Base-by-base conservation (phyloP, 1,284 basidiomycete species). In the Apiotrichum montevideense region DNA sequence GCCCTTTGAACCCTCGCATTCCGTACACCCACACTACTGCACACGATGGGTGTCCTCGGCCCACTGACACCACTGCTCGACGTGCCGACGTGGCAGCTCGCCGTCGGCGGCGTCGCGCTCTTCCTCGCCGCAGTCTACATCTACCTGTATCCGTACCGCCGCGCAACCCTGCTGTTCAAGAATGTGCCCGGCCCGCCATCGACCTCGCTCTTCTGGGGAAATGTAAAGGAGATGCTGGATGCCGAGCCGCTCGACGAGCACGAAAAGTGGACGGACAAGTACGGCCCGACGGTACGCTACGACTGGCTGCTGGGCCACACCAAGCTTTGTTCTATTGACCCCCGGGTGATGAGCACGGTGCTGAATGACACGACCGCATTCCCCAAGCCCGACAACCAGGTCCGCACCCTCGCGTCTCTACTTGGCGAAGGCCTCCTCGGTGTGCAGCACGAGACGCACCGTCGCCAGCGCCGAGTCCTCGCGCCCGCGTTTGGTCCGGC, bases 301-400 rank as follows among this genome's bases (percentile, higher is more conserved):
- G 41, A 43, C 3, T 40, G 61, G 10, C 42, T 66, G 21, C 32
- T 56, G 7, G 60, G 67, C 21, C 44, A 53, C 9, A 62, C 58
- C 14, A 75, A 84, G 14, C 76, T 87, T 50, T 76, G 84, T 71
- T 82, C 83, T n/a, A 80, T 79, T 43, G 85, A 87, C 70, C 81
- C 82, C 0, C 72, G 78, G 34, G 84, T 85, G 0, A 71, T 87
- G 29, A 78, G 80, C 4, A 80, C 86, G 58, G 82, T 88, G 52
- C 79, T 87, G 50, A 77, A 77, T n/a, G 79, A 81, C 56, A 79
- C 82, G 2, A 84, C 87, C 65, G 78, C 81, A 37, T 87, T 84
- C 67, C 84, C 83, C 13, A 87, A 87, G 68, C 84, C 86, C 0
- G 79, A 82, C 46, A 82, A 83, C 56, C 79, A 86, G 2, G 73